Evolutionary conservation across 768 basidiomycete species (phyloP), one percentile per base, ranked within the genome.

Genomic region (Mrakia gelida): DNA sequence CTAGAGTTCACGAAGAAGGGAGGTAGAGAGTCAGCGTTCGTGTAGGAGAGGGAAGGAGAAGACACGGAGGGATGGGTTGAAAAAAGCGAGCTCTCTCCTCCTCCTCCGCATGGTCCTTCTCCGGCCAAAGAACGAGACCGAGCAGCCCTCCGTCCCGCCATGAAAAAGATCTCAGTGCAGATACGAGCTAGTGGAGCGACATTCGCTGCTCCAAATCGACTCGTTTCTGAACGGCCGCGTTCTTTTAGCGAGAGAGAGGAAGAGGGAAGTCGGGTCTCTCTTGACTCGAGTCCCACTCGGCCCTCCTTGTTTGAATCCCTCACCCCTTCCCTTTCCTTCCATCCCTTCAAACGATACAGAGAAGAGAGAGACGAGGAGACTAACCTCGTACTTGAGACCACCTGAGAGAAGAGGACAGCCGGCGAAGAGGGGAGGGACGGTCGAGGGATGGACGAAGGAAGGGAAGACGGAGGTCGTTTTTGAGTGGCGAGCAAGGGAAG

Each of bases 371-470:
- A 15, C 8, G 5, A 30, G 73, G n/a, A 63, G 21, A 71, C 75
- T 56, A 16, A 71, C 76, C 76, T 71, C 76, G 56, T 30, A 77
- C 59, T 71, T 77, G 71, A 43, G 76, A 77, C 76, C 76, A 77
- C 76, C 76, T 77, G 15, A 21, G 18, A 52, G 71, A 32, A 52
- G 56, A 30, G 71, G 71, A 30, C 15, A 15, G 45, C 45, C 11
- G 15, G 41, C 41, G 41, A 43, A 43, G 41, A 43, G 61, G 30
- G n/a, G n/a, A n/a, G n/a, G n/a, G n/a, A n/a, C n/a, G 30, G 34
- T 26, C 8, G 49, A 23, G 26, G 56, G n/a, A 28, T 2, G 11
- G 45, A 15, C 45, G 45, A 45, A 15, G 45, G 45, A 45, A 45
- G 45, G 45, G 11, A 45, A 13, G 45, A 45, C 32, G 32, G 32